Evolutionary conservation across 306 rosid species (phyloP).

Genomic region (Gillenia trifoliata): DNA sequence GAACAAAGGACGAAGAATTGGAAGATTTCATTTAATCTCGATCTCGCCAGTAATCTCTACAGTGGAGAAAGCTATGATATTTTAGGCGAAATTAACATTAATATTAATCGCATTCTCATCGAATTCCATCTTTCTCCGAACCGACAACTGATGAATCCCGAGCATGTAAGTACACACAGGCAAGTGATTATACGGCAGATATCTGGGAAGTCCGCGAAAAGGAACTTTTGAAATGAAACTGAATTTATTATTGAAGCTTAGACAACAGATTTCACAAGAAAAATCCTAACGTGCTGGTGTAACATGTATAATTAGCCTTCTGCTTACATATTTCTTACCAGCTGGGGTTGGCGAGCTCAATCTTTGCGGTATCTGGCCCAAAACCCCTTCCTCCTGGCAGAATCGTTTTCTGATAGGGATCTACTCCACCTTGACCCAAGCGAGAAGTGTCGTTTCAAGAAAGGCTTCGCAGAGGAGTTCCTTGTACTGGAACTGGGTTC

Average conservation of each 20-base stretch:
- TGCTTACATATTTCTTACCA: not conserved
- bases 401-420: not conserved
- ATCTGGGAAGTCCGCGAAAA: not conserved
- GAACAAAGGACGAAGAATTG: not conserved
- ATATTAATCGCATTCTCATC: too few species aligned
- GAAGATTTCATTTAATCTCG: not conserved
- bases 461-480: not conserved
- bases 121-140: too few species aligned
- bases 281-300: too few species aligned
- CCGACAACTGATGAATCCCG: not conserved
- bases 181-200: not conserved
- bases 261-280: not conserved
- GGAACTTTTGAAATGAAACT: not conserved
- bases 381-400: not conserved
- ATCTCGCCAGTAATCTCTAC: too few species aligned
- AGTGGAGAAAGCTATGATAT: too few species aligned
- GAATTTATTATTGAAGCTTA: not conserved
- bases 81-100: too few species aligned
- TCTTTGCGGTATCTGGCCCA: not conserved
- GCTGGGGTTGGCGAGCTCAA: not conserved
- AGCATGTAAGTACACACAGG: not conserved
- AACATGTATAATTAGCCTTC: not conserved
- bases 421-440: not conserved
- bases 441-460: not conserved
- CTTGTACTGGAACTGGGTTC: not conserved